Conservation (phyloP, 768 basidiomycete genomes). For the Phallus indusiatus region DNA sequence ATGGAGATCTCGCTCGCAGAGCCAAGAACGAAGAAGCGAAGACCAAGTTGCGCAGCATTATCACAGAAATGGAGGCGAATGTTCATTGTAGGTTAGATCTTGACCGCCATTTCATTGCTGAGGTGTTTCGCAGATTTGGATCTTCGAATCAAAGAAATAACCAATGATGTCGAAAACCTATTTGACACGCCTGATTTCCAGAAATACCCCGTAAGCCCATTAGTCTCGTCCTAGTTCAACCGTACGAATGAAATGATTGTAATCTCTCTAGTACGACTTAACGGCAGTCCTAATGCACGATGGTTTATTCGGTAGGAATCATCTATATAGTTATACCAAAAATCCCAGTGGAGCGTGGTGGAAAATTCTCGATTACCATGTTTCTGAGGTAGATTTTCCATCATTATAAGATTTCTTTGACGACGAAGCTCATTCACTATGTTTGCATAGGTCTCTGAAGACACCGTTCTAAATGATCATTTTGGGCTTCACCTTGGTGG, state of each 20-base stretch:
- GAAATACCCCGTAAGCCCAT: slow-evolving; percentile 38
- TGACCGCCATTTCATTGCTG: neutral
- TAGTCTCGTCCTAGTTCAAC: neutral
- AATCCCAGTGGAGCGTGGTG: slow-evolving; percentile 60
- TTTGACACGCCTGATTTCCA: slow-evolving; percentile 62
- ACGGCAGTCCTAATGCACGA: slow-evolving; percentile 72
- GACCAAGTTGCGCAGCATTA: slow-evolving; percentile 40
- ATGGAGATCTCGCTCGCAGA: slow-evolving; percentile 38
- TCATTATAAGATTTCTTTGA: neutral
- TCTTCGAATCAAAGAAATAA: slow-evolving; percentile 34
- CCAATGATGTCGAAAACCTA: slow-evolving; percentile 32
- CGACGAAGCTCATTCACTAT: neutral
- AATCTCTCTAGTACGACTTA: slow-evolving; percentile 55
- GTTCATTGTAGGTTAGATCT: slow-evolving; percentile 37
- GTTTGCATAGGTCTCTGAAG: slow-evolving; percentile 52
- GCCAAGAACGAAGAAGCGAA: slow-evolving; percentile 33
- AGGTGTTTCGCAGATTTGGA: slow-evolving; percentile 39
- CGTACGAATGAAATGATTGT: no score
- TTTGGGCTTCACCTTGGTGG: slow-evolving; percentile 66
- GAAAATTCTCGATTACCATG: slow-evolving; percentile 65
- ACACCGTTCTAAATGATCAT: slow-evolving; percentile 55
- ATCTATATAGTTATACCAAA: slow-evolving; percentile 70
- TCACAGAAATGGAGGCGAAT: slow-evolving; percentile 43
- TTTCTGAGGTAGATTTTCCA: slow-evolving; percentile 43
- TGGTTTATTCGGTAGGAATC: slow-evolving; percentile 66